Percentiles rank a stretch among this genome's conserved stretches.
Evolutionary conservation across 1,284 basidiomycete genomes (phyloP).

Genomic region (Trametes pubescens): DNA sequence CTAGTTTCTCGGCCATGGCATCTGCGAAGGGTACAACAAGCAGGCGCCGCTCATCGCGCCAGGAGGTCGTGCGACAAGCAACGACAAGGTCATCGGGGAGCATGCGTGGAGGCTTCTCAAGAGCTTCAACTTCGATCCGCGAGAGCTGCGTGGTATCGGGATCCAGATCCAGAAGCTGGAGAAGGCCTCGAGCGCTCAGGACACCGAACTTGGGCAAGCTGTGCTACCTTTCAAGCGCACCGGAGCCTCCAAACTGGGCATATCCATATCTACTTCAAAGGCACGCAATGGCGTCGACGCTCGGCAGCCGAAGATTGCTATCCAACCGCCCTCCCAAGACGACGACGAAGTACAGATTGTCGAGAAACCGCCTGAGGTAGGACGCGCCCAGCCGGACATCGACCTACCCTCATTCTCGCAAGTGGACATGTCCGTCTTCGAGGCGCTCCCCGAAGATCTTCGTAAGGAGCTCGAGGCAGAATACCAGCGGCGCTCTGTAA

Average conservation of each 20-base stretch:
- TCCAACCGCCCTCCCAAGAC: conserved; percentile 47
- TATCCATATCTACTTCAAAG: conserved; percentile 10
- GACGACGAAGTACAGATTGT: conserved; percentile 38
- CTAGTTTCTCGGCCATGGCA: conserved; percentile 93
- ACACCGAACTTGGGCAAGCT: conserved; percentile 55
- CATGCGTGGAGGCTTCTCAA: conserved; percentile 82
- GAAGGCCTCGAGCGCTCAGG: conserved; percentile 40
- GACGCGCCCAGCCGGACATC: conserved; percentile 21
- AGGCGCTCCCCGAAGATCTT: conserved; percentile 76
- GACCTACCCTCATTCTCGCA: conserved; percentile 78
- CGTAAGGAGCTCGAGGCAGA: conserved; percentile 74
- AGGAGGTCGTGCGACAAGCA: conserved; percentile 76
- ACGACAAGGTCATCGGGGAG: conserved; percentile 75
- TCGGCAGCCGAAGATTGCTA: conserved; percentile 37
- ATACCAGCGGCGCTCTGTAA: conserved; percentile 65
- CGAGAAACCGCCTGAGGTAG: conserved; percentile 23
- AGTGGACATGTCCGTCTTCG: conserved; percentile 75
- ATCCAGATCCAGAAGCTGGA: conserved; percentile 95
- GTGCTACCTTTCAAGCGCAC: conserved; percentile 59
- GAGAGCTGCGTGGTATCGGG: conserved; percentile 92
- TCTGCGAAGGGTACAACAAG: conserved; percentile 86
- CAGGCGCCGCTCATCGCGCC: conserved; percentile 67
- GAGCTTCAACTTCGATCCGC: conserved; percentile 79
- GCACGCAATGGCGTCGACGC: background rate
- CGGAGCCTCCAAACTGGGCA: conserved; percentile 32